Base-by-base conservation (phyloP, 768 basidiomycete genomes). In the Naganishia vishniacii region DNA sequence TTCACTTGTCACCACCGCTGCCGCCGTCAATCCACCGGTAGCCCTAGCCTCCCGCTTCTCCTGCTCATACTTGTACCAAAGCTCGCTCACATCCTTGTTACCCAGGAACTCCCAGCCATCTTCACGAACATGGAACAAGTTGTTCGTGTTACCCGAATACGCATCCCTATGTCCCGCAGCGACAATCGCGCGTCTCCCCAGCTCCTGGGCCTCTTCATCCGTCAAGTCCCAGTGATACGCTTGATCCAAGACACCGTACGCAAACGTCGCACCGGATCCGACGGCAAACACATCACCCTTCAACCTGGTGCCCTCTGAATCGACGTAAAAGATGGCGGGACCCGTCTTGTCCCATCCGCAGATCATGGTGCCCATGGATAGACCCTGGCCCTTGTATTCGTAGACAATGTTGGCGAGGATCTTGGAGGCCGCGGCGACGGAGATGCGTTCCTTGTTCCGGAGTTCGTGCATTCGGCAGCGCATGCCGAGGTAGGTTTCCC, bases 311-410 rank as follows among this genome's bases (percentile, higher is more conserved):
- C 95, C 95, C 70, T 98, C 95, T 4, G 89, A 92, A 78, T 99
- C 95, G 58, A 99, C 95, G 76, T 98, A 98, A 81, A 92, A 98
- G 28, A 99, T 81, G 23, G 90, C 85, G 20, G 93, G 92, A 0
- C 93, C 95, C 13, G 93, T 97, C 81, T 98, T 98, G 80, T 99
- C 95, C 92, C 93, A 98, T 28, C 95, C 95, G 72, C 93, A 97
- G 62, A 99, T 93, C 95, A 98, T 99, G 0, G 95, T 99, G 53
- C 95, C 95, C 94, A 99, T 99, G 77, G 91, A 93, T 67, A 99
- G 79, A 5, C 95, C 95, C 94, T 94, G 98, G 23, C 94, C 95
- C 79, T 98, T 99, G 82, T 98, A 99, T 62, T 87, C 83, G 78
- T 98, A 99, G 12, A 98, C 91, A 53, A 98, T 86, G 75, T 99